These are phyloP conservation scores for Coniochaeta prunicola DNA, from an alignment of 2,329 filamentous ascomycete species.

Conservation along the genomic window DNA sequence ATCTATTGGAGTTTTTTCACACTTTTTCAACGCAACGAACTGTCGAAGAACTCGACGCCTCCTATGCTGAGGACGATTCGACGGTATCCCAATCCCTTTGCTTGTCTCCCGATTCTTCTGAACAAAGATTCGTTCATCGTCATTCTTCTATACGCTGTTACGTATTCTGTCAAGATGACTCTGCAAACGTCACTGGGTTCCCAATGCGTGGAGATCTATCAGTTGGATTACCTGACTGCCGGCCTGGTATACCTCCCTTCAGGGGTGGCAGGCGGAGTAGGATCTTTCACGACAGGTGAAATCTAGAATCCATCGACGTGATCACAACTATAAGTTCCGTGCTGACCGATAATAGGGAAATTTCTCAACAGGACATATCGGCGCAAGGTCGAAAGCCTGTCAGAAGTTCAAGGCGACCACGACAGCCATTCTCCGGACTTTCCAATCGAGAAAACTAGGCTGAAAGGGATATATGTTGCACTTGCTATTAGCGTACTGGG, in stretches of 20 bases:
- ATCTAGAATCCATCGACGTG: neutral
- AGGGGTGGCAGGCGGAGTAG: slow-evolving; percentile 2
- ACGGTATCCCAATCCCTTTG: slow-evolving; percentile 5
- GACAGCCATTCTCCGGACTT: too few species aligned
- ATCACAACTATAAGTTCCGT: too few species aligned
- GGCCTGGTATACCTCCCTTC: neutral
- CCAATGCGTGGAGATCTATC: slow-evolving; percentile 4
- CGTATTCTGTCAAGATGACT: slow-evolving; percentile 8
- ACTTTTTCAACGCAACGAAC: slow-evolving; percentile 3
- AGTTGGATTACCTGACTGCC: too few species aligned
- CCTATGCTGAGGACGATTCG: neutral
- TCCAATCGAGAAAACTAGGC: too few species aligned
- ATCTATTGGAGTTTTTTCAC: slow-evolving; percentile 25
- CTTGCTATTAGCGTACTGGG: too few species aligned
- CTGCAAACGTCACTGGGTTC: slow-evolving; percentile 8
- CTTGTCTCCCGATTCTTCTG: slow-evolving; percentile 7
- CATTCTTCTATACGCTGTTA: slow-evolving; percentile 8
- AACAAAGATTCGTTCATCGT: slow-evolving; percentile 7
- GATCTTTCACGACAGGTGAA: slow-evolving; percentile 1
- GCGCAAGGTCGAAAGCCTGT: too few species aligned
- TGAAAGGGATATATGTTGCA: too few species aligned
- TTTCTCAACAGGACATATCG: too few species aligned
- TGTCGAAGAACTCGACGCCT: too few species aligned
- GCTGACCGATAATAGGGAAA: too few species aligned
- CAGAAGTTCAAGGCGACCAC: too few species aligned